These are phyloP conservation scores for Mucor velutinosus DNA, from an alignment of 371 early-diverging fungal genomes.

Conservation along the genomic window DNA sequence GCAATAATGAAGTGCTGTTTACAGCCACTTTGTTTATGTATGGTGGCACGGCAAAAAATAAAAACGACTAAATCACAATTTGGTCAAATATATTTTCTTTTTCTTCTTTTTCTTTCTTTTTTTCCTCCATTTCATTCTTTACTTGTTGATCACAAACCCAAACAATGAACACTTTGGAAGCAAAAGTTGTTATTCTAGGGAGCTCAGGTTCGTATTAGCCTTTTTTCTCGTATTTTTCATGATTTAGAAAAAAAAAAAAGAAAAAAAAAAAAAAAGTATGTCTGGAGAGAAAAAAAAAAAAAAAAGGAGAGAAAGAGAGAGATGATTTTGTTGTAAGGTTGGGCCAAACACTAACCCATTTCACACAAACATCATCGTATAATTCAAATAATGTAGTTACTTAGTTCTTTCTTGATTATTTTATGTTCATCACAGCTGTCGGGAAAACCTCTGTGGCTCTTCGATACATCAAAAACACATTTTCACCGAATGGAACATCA, in stretches of 20 bases:
- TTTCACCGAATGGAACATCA: conserved; percentile 68
- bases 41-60: neutral
- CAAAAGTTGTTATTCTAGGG: conserved; percentile 71
- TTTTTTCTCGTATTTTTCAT: conserved; percentile 5
- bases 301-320: neutral
- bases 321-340: neutral
- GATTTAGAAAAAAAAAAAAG: too few relatives aligned
- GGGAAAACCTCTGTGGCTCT: conserved; percentile 76
- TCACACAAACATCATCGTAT: neutral
- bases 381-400: neutral
- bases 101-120: conserved; percentile 3
- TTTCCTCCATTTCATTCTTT: conserved; percentile 3
- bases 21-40: neutral
- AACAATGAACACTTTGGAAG: conserved; percentile 50
- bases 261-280: neutral
- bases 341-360: neutral
- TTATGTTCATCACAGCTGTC: conserved; percentile 44
- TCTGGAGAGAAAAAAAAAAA: too few relatives aligned
- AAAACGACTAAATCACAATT: neutral
- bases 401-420: neutral
- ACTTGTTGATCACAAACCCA: neutral
- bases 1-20: neutral
- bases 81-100: neutral
- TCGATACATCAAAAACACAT: conserved; percentile 71
- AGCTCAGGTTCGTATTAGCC: conserved; percentile 55